These are phyloP conservation scores for Brassica incana DNA, from an alignment of 345 rosid genomes.

Conservation along the genomic window DNA sequence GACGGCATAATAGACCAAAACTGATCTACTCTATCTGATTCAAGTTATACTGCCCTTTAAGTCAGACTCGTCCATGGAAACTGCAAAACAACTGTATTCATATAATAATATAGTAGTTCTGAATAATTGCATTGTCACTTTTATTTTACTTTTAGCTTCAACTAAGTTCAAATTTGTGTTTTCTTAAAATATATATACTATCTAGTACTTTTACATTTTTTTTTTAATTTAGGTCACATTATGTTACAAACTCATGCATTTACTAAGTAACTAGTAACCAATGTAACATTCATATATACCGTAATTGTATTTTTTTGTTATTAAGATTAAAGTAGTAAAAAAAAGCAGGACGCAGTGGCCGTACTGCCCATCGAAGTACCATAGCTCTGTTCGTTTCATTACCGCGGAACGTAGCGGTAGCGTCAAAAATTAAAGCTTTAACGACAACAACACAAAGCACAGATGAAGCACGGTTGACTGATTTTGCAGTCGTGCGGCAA, in stretches of 20 bases:
- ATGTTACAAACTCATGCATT: not conserved
- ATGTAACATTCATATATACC: not conserved
- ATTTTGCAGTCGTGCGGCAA: no score
- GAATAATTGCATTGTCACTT: not conserved
- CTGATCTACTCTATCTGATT: not conserved
- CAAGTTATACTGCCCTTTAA: not conserved
- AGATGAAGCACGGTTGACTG: no score
- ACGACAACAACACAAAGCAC: no score
- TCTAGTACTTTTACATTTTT: not conserved
- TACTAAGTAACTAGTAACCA: not conserved
- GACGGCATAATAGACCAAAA: slow-evolving; percentile 23
- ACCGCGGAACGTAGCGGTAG: no score
- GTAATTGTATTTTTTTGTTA: not conserved
- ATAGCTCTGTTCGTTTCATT: no score
- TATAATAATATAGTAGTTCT: not conserved
- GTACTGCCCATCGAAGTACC: not conserved
- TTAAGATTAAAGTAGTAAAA: not conserved
- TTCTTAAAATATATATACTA: not conserved
- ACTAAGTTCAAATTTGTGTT: not conserved
- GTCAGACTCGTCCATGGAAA: slow-evolving; percentile 10
- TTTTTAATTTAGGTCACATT: not conserved
- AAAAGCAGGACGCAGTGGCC: not conserved
- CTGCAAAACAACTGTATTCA: slow-evolving; percentile 1
- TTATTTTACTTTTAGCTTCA: not conserved
- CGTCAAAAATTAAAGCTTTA: no score